Percentiles rank a stretch among this genome's conserved stretches.
Evolutionary conservation across 140 eudicot genomes (phyloP).

Genomic region (Anethum foeniculum): DNA sequence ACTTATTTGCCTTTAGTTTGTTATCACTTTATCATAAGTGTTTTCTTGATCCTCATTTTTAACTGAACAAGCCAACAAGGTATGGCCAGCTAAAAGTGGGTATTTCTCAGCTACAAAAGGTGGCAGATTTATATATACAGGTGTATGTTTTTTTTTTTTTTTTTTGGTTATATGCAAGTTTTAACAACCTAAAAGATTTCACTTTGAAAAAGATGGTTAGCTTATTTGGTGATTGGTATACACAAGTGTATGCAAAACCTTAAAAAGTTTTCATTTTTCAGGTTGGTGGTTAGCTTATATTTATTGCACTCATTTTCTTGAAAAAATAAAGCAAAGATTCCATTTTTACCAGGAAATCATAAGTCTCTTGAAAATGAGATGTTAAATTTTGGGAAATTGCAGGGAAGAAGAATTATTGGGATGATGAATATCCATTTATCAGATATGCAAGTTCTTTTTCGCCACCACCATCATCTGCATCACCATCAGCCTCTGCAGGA

Average conservation of each 20-base stretch:
- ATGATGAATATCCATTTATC: conserved; percentile 52
- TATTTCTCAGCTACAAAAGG: not conserved
- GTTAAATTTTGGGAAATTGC: conserved; percentile 18
- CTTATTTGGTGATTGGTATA: not conserved
- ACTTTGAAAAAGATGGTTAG: not conserved
- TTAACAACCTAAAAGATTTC: not conserved
- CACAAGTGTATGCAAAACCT: not conserved
- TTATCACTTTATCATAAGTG: not conserved
- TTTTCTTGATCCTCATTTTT: not conserved
- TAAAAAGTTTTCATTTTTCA: not conserved
- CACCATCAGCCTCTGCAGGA: conserved; percentile 17
- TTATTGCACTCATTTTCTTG: not conserved
- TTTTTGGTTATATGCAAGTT: not conserved
- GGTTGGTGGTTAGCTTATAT: not conserved
- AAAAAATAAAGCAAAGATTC: not conserved
- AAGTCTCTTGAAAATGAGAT: not conserved
- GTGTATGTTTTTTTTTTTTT: not conserved
- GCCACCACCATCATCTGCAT: conserved; percentile 20
- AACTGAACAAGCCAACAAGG: not conserved
- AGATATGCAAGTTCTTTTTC: conserved; percentile 50
- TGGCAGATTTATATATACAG: not conserved
- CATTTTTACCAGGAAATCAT: not conserved
- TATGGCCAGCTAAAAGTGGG: not conserved
- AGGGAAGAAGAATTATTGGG: conserved; percentile 40
- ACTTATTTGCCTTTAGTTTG: not conserved